Evolutionary conservation across 345 rosid species (phyloP), one percentile per base, ranked within the genome.

Genomic region (Salix viminalis): DNA sequence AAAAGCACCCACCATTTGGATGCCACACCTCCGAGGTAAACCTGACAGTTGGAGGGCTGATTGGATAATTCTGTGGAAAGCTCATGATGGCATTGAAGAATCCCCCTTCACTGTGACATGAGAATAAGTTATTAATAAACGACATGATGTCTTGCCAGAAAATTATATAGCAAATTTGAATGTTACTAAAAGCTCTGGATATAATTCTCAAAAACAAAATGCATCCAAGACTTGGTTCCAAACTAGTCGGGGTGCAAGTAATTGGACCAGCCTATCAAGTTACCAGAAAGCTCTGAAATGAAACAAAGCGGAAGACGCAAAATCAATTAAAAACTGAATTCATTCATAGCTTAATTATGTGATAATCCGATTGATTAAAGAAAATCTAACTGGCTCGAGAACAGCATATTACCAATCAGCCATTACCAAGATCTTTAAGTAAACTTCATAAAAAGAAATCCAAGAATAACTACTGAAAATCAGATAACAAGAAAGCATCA

Each of bases 1-100:
- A 65, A 48, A 68, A 7, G 7, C 56, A 79, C 85, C 36, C 68
- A 96, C 99, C 99, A 65, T 96, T 96, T 56, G 98, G 99, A 87
- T 96, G 99, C 99, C 99, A 96, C 81, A 96, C 72, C 82, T 96
- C 99, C 23, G 98, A 90, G 26, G 92, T 90, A 82, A 96, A 96
- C 88, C 89, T 90, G 74, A 93, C 94, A 0, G 94, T 86, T 1
- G 99, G 97, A 30, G 99, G 98, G 75, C 97, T 93, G 70, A 88
- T 88, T 4, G 99, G 99, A 61, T 96, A 96, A 77, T 96, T 88
- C 48, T 87, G 83, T n/a, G 98, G 99, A 80, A 96, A 96, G 75
- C 89, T 90, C 98, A 96, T 92, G 39, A 93, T 85, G 41, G 98
- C 98, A 84, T 92, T 92, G 79, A 93, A 96, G 81, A 91, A 96